A percentile compares a stretch with the other conserved stretches of the same genome.
Evolutionary conservation across 2,329 filamentous ascomycete genomes (phyloP).

Genomic region (Alternaria burnsii): DNA sequence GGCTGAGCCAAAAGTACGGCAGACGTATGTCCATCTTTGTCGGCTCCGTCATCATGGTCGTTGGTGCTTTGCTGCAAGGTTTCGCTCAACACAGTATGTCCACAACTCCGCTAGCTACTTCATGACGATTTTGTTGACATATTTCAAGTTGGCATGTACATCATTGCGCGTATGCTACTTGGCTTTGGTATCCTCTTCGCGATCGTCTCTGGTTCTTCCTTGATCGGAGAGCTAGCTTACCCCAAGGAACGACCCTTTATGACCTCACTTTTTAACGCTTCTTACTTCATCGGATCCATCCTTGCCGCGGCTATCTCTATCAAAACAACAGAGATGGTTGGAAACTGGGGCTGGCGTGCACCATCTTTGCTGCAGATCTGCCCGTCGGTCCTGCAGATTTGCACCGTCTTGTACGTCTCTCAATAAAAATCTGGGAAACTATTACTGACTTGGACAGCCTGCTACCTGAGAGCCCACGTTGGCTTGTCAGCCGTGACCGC

Average conservation of each 20-base stretch:
- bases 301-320: constrained; percentile 59
- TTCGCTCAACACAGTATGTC: constrained; percentile 49
- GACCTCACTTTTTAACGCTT: constrained; percentile 69
- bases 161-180: constrained; percentile 67
- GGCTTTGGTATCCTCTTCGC: constrained; percentile 69
- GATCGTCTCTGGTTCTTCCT: constrained; percentile 65
- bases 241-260: constrained; percentile 68
- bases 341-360: constrained; percentile 60
- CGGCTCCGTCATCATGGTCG: constrained; percentile 65
- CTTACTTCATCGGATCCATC: constrained; percentile 64
- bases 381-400: constrained; percentile 57
- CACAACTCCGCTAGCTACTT: neutral
- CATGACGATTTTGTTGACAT: constrained; percentile 12
- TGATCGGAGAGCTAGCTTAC: constrained; percentile 68
- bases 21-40: constrained; percentile 65
- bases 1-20: constrained; percentile 55
- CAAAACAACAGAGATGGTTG: constrained; percentile 55
- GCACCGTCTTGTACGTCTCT: constrained; percentile 43
- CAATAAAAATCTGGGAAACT: neutral
- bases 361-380: constrained; percentile 61
- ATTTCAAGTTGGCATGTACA: constrained; percentile 62
- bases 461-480: constrained; percentile 56
- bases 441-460: constrained; percentile 31
- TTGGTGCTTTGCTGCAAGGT: constrained; percentile 68
- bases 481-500: constrained; percentile 61